These are phyloP conservation scores for Apophysomyces ossiformis DNA, from an alignment of 371 early-diverging fungal species.

Conservation along the genomic window DNA sequence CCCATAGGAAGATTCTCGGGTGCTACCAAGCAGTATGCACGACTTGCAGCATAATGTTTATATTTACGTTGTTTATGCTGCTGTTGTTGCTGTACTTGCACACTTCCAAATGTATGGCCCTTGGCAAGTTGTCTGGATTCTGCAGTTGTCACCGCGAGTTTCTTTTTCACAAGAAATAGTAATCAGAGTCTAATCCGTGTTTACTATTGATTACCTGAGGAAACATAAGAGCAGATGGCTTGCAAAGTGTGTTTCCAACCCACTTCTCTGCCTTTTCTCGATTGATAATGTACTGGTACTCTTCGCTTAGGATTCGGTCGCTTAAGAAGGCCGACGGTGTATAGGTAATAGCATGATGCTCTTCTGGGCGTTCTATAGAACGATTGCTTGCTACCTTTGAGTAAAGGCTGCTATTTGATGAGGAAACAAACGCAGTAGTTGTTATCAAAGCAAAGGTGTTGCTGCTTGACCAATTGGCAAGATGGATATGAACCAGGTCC, in stretches of 20 bases:
- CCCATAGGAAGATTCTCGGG: background rate
- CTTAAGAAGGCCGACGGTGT: conserved; percentile 31
- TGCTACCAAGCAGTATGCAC: background rate
- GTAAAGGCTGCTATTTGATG: background rate
- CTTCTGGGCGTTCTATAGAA: background rate
- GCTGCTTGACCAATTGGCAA: conserved; percentile 18
- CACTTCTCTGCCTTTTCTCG: conserved; percentile 52
- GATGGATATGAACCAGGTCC: conserved; percentile 14
- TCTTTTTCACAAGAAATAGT: background rate
- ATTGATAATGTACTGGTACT: conserved; percentile 62
- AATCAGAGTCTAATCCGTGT: background rate
- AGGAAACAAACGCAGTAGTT: conserved; percentile 33
- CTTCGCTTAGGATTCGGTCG: conserved; percentile 56
- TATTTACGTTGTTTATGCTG: no score
- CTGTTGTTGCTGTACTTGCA: background rate
- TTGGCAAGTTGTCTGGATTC: background rate
- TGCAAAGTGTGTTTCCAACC: conserved; percentile 53
- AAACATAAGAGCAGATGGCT: conserved; percentile 54
- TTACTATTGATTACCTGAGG: conserved; percentile 42
- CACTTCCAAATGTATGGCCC: background rate
- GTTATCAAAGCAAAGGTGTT: conserved; percentile 33
- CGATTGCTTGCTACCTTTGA: background rate
- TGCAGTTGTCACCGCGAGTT: background rate
- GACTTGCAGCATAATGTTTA: background rate
- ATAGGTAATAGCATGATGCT: background rate